Conservation (phyloP, 2,329 filamentous ascomycete genomes). For the Paecilomyces variotii region DNA sequence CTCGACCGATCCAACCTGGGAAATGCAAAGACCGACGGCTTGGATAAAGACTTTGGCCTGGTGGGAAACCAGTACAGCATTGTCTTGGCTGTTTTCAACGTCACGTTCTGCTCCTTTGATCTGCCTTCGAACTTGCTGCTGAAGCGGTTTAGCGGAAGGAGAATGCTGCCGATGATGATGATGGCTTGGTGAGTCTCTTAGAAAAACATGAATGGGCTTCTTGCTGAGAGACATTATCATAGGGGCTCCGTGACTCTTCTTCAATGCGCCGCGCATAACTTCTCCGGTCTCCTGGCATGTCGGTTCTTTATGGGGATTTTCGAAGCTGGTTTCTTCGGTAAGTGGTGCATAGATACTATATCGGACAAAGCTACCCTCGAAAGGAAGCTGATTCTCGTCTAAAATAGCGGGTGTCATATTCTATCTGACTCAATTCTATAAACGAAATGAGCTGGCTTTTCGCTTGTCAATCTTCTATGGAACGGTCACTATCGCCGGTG, state of each 20-base stretch:
- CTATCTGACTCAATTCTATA: conserved; percentile 10
- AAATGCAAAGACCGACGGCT: conserved; percentile 24
- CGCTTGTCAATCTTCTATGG: conserved; percentile 2
- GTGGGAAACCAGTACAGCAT: conserved; percentile 55
- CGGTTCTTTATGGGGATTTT: not conserved
- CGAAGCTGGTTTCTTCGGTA: not conserved
- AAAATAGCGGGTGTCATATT: conserved; percentile 7
- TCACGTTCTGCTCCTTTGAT: conserved; percentile 41
- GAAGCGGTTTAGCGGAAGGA: conserved; percentile 10
- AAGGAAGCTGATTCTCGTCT: too few species aligned
- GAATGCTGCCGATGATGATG: not conserved
- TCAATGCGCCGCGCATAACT: not conserved
- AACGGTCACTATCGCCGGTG: conserved; percentile 7
- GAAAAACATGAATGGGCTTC: not conserved
- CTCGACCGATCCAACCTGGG: conserved; percentile 36
- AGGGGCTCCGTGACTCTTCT: not conserved
- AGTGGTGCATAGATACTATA: not conserved
- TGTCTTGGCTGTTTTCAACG: conserved; percentile 58
- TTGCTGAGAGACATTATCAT: not conserved
- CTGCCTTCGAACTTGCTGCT: conserved; percentile 11
- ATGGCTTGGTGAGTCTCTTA: not conserved
- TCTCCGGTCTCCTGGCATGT: not conserved
- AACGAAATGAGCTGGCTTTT: conserved; percentile 7
- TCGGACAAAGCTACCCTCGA: too few species aligned
- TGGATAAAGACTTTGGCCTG: conserved; percentile 45